phyloP scores from a whole-genome alignment of 2,329 filamentous ascomycete genomes.

The Penicillium brevicompactum region DNA sequence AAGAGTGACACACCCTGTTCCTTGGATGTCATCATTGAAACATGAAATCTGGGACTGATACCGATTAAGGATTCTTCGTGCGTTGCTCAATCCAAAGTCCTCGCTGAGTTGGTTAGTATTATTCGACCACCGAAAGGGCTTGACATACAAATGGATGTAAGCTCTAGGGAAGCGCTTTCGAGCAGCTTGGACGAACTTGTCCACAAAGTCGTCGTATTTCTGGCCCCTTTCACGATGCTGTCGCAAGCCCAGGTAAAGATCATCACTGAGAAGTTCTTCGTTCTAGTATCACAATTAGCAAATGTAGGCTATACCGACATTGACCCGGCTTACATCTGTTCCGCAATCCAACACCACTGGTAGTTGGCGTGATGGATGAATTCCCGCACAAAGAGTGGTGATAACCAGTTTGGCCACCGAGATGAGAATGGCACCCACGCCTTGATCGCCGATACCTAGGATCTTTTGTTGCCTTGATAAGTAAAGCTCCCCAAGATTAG shows the following conservation, averaged over 20 bases:
- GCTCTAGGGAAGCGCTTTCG: conserved; percentile 73
- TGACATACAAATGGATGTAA: conserved; percentile 72
- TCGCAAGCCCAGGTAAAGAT: conserved; percentile 76
- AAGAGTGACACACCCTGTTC: conserved; percentile 83
- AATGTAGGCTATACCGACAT: background rate
- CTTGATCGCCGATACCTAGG: conserved; percentile 86
- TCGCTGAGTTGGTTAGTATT: conserved; percentile 49
- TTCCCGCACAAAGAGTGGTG: conserved; percentile 82
- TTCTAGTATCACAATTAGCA: conserved; percentile 52
- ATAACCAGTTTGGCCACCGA: conserved; percentile 80
- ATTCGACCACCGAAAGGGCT: background rate
- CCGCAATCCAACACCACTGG: conserved; percentile 85
- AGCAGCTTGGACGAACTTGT: conserved; percentile 70
- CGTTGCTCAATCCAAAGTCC: conserved; percentile 80
- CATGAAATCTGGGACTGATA: conserved; percentile 75
- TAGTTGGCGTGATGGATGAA: conserved; percentile 76
- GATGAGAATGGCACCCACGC: conserved; percentile 81
- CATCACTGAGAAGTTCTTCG: conserved; percentile 70
- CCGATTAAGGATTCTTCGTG: conserved; percentile 72
- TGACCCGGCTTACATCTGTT: conserved; percentile 59
- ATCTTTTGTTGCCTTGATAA: conserved; percentile 59
- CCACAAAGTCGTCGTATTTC: conserved; percentile 75
- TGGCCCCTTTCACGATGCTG: conserved; percentile 68
- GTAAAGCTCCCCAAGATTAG: conserved; percentile 7
- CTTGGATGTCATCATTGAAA: conserved; percentile 91